Evolutionary conservation across 176 grass and related monocot species (phyloP), one percentile per base, ranked within the genome.

Genomic region (Avena atlantica): DNA sequence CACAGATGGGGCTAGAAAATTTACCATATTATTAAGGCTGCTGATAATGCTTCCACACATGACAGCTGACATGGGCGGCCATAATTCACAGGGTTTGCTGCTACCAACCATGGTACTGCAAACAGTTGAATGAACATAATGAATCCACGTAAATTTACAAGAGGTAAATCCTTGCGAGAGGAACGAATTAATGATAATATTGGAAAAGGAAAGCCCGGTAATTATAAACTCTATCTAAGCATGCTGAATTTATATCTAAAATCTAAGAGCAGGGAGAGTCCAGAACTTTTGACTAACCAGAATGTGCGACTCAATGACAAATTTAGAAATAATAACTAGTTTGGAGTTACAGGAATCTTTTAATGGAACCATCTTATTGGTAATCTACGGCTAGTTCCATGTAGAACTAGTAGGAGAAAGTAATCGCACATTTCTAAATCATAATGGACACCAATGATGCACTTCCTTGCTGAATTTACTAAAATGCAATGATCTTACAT

Each of bases 51-150:
- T 92, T 98, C 96, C 63, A 98, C 96, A 88, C 96, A 98, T 31
- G 96, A 98, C 80, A 98, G 79, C 72, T 98, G 83, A 80, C 96
- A 98, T 89, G 96, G 96, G 12, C 88, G 93, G 3, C 96, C 96
- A 86, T 96, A 98, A 88, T 98, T 98, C 60, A 98, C 96, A 78
- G 96, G 96, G 79, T 98, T 98, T 83, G 96, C 96, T 79, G 96
- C 96, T 79, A 98, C 96, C 85, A 98, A 92, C 96, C 96, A 98
- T 61, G 96, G 93, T 85, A 98, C 96, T 98, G 90, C 71, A 85
- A 88, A 16, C 23, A 83, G 76, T 82, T 15, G 64, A 89, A 27
- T 31, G 52, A 61, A 19, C 2, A 69, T 70, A 61, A n/a, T 61
- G 55, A n/a, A 55, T 17, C 2, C 5, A 21, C 5, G 25, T 45